Evolutionary conservation across 108 stramenopile species (phyloP).

Genomic region (Stephanodiscus minutulus): DNA sequence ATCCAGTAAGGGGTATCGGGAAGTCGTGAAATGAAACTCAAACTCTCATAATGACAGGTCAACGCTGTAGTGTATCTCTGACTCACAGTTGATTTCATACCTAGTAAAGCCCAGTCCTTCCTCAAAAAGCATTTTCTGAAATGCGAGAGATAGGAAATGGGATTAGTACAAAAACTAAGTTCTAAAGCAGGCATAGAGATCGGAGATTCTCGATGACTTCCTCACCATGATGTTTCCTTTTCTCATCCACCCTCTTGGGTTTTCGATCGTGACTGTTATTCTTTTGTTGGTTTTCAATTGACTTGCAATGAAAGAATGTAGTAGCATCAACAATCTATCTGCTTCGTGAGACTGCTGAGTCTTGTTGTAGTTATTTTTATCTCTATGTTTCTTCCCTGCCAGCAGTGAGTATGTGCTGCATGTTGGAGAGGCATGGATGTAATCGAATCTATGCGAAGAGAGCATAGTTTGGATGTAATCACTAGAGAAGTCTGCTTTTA

Average conservation of each 20-base stretch:
- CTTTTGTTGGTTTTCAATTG: conserved; percentile 13
- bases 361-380: conserved; percentile 25
- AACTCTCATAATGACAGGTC: too few relatives aligned
- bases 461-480: conserved; percentile 22
- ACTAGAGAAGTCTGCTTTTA: conserved; percentile 29
- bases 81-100: conserved; percentile 18
- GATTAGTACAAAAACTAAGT: neutral
- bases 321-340: conserved; percentile 16
- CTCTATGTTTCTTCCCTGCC: conserved; percentile 42
- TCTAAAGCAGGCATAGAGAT: neutral
- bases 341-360: conserved; percentile 17
- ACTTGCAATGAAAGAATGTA: conserved; percentile 7
- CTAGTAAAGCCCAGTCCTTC: conserved; percentile 6
- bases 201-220: neutral
- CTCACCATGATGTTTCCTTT: conserved; percentile 32
- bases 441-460: conserved; percentile 17
- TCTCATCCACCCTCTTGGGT: conserved; percentile 33
- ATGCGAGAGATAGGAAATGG: neutral
- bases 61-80: neutral
- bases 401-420: conserved; percentile 41
- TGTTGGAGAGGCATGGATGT: conserved; percentile 52
- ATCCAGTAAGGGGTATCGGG: neutral
- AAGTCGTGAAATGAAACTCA: neutral
- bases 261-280: conserved; percentile 33
- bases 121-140: conserved; percentile 23